Conservation (phyloP, 2,329 filamentous ascomycete species). For the Cryphonectria carpinicola region DNA sequence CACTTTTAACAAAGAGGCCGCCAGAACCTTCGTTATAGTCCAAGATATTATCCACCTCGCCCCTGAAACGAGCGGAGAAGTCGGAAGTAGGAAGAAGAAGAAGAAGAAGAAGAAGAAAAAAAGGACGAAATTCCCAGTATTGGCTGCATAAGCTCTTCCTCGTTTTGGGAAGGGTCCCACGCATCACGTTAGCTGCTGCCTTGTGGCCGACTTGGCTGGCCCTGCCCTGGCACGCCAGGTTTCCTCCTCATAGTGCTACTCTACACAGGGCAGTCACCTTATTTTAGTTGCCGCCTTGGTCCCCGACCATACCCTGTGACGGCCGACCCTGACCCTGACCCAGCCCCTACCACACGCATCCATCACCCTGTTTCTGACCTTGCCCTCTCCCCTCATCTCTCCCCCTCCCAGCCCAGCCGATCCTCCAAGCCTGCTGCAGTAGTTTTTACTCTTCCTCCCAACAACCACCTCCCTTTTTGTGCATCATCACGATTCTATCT, state of each 20-base stretch:
- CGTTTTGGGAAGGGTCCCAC: conserved; percentile 8
- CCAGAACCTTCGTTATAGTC: not conserved
- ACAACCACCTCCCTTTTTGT: not conserved
- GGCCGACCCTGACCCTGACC: conserved; percentile 3
- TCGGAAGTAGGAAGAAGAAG: not conserved
- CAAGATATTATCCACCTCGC: not conserved
- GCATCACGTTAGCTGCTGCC: conserved; percentile 22
- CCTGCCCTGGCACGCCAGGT: not conserved
- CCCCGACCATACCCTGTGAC: not conserved
- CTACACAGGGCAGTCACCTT: conserved; percentile 1
- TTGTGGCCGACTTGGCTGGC: conserved; percentile 15
- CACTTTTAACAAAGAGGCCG: not conserved
- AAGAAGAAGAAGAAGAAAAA: not conserved
- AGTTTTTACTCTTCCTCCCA: conserved; percentile 11
- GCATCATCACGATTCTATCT: not conserved
- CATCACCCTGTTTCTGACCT: not conserved
- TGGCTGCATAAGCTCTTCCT: conserved; percentile 7
- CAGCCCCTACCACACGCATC: conserved; percentile 2
- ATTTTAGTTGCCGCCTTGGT: conserved; percentile 27
- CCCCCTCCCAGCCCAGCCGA: conserved; percentile 16
- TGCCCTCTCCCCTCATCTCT: not conserved
- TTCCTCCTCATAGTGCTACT: not conserved
- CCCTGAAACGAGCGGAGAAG: not conserved
- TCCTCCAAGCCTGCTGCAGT: conserved; percentile 13
- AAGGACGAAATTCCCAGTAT: not conserved